phyloP scores from a whole-genome alignment of 768 basidiomycete species.

The Kwoniella newhampshirensis region DNA sequence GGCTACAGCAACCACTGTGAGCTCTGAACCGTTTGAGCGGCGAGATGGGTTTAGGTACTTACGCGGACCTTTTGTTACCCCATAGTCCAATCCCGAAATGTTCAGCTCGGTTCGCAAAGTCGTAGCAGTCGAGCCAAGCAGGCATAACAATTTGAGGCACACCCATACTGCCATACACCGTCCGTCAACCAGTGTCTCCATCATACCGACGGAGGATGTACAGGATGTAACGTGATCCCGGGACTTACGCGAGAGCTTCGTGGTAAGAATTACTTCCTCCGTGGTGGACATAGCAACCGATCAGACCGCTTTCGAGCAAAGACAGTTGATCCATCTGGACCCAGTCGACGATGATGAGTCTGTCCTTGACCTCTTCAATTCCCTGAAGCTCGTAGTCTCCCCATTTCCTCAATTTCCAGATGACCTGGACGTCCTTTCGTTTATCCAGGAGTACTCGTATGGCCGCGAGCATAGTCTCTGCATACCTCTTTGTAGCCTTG shows the following conservation, averaged over 20 bases:
- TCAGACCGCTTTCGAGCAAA: conserved; percentile 26
- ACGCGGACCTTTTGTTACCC: conserved; percentile 17
- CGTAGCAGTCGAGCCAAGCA: conserved; percentile 22
- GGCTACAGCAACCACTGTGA: conserved; percentile 1
- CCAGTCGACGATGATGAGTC: conserved; percentile 31
- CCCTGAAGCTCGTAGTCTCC: conserved; percentile 13
- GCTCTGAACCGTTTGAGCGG: background rate
- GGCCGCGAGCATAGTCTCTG: conserved; percentile 11
- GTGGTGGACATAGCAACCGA: conserved; percentile 10
- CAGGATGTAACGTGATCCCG: background rate
- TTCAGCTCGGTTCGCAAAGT: conserved; percentile 4
- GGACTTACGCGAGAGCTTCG: conserved; percentile 6
- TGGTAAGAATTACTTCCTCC: conserved; percentile 20
- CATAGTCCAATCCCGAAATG: conserved; percentile 20
- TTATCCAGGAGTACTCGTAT: conserved; percentile 15
- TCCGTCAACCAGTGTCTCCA: background rate
- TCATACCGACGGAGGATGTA: too few relatives aligned
- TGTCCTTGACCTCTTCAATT: conserved; percentile 7
- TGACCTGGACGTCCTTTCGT: conserved; percentile 26
- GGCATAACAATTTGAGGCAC: conserved; percentile 14
- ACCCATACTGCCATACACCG: background rate
- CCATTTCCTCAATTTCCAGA: conserved; percentile 26
- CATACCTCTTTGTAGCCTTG: conserved; percentile 4
- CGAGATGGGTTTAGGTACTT: background rate
- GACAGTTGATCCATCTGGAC: conserved; percentile 22